Base-by-base conservation (phyloP, 352 stramenopile genomes). In the Pythium scleroteichum region DNA sequence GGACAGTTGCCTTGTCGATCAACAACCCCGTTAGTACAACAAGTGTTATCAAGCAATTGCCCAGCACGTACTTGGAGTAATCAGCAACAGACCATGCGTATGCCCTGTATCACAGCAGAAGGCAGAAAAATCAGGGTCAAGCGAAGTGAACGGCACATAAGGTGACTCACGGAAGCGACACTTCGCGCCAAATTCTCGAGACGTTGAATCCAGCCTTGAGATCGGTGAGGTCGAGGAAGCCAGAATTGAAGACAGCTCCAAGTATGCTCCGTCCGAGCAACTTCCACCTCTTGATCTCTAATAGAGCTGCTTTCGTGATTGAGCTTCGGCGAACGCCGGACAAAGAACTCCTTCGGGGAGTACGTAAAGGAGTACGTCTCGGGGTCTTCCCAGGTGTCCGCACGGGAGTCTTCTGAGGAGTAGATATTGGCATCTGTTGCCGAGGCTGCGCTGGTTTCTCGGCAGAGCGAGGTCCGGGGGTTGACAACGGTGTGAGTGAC, bases 11-110 rank as follows among this genome's bases (percentile, higher is more conserved):
- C 81, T 90, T 49, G 17, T 35, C 5, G 5, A 35, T 10, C 5
- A 35, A 35, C 29, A 35, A 10, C 10, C 29, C 10, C 29, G 10
- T 35, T 35, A 35, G 27, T 12, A 39, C 27, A 12, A 17, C 23
- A 2, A n/a, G n/a, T n/a, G n/a, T 27, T 13, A 57, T 54, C 19
- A 55, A 10, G 1, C 40, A 24, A 3, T 17, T 40, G 22, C 32
- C 2, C 20, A 39, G 20, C 16, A 57, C 62, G 41, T 66, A 71
- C 62, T 46, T 71, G 13, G 57, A 57, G 45, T 74, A 74, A 17
- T 74, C 67, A 4, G 62, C 67, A 17, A 74, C 48, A 24, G 35
- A 51, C 67, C 67, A 74, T 5, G 67, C 67, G 24, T 72, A 69
- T 2, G 57, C 62, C 26, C 67, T 74, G 53, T 12, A 16, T 14